phyloP scores from a whole-genome alignment of 352 stramenopile genomes.

The Phytophthora fragariaefolia region DNA sequence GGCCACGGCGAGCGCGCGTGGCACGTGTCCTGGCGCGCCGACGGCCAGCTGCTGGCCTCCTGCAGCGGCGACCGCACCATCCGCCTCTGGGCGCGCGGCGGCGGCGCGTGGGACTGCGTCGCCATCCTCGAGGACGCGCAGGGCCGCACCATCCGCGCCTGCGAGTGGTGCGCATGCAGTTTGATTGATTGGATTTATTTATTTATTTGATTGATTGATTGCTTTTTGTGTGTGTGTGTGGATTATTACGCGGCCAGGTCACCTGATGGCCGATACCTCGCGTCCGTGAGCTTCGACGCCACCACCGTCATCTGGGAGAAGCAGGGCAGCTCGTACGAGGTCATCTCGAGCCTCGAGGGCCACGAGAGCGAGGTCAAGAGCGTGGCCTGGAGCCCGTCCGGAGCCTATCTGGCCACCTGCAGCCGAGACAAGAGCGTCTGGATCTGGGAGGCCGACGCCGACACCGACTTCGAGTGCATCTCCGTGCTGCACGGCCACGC shows the following conservation, averaged over 20 bases:
- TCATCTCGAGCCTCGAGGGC: slow-evolving; percentile 96
- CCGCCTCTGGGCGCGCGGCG: slow-evolving; percentile 74
- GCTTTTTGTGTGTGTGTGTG: no score
- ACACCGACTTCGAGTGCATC: slow-evolving; percentile 98
- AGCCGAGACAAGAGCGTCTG: slow-evolving; percentile 99
- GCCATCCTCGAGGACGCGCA: slow-evolving; percentile 95
- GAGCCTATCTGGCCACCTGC: slow-evolving; percentile 95
- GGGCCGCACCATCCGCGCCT: slow-evolving; percentile 93
- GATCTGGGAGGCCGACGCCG: slow-evolving; percentile 96
- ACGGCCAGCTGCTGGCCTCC: slow-evolving; percentile 87
- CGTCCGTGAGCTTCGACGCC: slow-evolving; percentile 96
- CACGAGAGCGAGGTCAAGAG: slow-evolving; percentile 99
- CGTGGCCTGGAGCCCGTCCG: slow-evolving; percentile 95
- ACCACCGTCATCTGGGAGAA: slow-evolving; percentile 96
- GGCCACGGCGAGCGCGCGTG: slow-evolving; percentile 92
- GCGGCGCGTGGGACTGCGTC: slow-evolving; percentile 86
- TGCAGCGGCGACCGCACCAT: slow-evolving; percentile 93
- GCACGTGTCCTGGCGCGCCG: slow-evolving; percentile 91
- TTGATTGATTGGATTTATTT: neutral
- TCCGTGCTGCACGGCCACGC: slow-evolving; percentile 96
- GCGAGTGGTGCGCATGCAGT: slow-evolving; percentile 82
- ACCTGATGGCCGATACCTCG: slow-evolving; percentile 85
- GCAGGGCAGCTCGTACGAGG: slow-evolving; percentile 90
- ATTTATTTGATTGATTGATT: no score
- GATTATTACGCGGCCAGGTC: no score